Evolutionary conservation across 2,329 filamentous ascomycete genomes (phyloP), one percentile per base, ranked within the genome.

Genomic region (Lachnellula occidentalis): DNA sequence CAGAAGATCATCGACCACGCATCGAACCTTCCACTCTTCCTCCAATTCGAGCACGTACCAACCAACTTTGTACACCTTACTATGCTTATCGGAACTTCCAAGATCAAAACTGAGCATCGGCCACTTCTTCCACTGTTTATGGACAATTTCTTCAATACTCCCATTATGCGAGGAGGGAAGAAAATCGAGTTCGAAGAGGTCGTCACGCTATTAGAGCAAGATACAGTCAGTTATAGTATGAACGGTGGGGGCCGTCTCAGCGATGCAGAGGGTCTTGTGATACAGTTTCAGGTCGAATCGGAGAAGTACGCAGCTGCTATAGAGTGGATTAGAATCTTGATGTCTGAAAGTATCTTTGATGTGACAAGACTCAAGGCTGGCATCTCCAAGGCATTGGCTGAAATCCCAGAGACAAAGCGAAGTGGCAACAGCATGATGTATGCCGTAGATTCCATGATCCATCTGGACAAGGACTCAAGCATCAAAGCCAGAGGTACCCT

Each of bases 31-130:
- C 87, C 90, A 0, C 75, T 97, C 2, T 99, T 96, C 71, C 79
- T 99, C n/a, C 92, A 99, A 71, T 99, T 95, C 61, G 94, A 99
- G 72, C 86, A 96, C 66, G 91, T 97, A 14, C 86, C 87, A 2
- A 95, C 90, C 56, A 95, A 90, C 67, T 99, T 99, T 69, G 90
- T 95, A 6, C 87, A 92, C 63, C 80, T 97, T 55, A 86, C 83
- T 47, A 72, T 97, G 21, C 83, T 94, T 53, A 76, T 97, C 48
- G 90, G 90, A 50, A 95, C 91, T 0, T 80, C 84, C 2, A 76
- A 82, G 34, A 77, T 96, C 1, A 90, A 92, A 0, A 79, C 87
- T n/a, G 82, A 92, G 59, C 79, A 92, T 56, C 91, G 92, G 67
- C 94, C 94, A 3, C 73, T 99, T 21, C 76, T 97, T 47, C 80